These are phyloP conservation scores for Saccharata proteae DNA, from an alignment of 2,329 filamentous ascomycete genomes.

Conservation along the genomic window DNA sequence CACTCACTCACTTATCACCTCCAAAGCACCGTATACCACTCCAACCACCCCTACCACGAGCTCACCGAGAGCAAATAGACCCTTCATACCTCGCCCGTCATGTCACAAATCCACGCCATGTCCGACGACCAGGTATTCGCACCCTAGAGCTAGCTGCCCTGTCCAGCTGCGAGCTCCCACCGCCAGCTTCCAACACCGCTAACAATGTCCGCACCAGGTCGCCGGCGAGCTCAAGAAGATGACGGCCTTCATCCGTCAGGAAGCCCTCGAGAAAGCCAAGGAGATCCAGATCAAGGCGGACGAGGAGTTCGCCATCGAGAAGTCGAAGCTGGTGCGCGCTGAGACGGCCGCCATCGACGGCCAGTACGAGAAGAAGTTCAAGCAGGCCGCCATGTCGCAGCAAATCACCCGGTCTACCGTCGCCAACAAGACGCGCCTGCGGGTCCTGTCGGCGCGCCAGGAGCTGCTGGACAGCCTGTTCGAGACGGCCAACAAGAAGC, in stretches of 20 bases:
- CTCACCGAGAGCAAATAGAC: background rate
- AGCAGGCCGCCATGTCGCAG: constrained; percentile 95
- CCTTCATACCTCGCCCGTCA: constrained; percentile 39
- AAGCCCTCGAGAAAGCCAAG: constrained; percentile 90
- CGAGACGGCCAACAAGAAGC: constrained; percentile 61
- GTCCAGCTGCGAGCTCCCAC: constrained; percentile 10
- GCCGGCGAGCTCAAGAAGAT: constrained; percentile 98
- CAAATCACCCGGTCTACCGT: constrained; percentile 96
- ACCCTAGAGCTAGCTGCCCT: no score
- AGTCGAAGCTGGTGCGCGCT: constrained; percentile 94
- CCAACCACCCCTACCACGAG: no score
- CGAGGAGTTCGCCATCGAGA: constrained; percentile 98
- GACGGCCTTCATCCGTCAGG: constrained; percentile 99
- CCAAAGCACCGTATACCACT: no score
- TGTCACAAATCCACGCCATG: constrained; percentile 89
- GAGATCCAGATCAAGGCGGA: constrained; percentile 98
- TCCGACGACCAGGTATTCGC: constrained; percentile 90
- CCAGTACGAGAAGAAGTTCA: constrained; percentile 97
- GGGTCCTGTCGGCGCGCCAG: constrained; percentile 76
- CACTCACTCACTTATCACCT: no score
- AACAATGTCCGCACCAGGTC: constrained; percentile 49
- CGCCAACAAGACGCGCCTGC: constrained; percentile 88
- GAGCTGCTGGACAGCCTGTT: constrained; percentile 86
- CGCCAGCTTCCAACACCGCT: constrained; percentile 16
- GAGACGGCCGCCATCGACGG: constrained; percentile 88